phyloP scores from a whole-genome alignment of 1,284 basidiomycete genomes.

The Moesziomyces antarcticus region DNA sequence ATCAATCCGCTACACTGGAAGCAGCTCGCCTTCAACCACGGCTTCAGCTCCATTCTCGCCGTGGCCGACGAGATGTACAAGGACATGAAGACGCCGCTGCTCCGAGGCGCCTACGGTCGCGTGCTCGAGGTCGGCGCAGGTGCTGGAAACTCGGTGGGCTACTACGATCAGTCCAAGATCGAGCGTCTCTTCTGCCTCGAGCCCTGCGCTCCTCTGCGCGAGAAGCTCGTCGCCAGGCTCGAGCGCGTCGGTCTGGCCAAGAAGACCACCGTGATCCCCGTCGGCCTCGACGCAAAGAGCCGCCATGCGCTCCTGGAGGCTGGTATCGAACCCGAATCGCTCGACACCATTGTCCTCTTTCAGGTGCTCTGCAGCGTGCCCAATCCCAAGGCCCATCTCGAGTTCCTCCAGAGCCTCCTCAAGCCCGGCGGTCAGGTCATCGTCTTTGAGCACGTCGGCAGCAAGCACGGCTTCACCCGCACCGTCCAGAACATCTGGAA shows the following conservation, averaged over 20 bases:
- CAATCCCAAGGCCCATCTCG: slow-evolving; percentile 47
- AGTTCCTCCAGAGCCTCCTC: slow-evolving; percentile 42
- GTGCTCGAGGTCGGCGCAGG: slow-evolving; percentile 59
- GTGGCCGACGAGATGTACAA: slow-evolving; percentile 19
- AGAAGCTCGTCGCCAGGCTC: slow-evolving; percentile 22
- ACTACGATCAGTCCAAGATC: slow-evolving; percentile 48
- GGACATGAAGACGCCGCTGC: slow-evolving; percentile 30
- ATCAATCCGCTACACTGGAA: slow-evolving; percentile 49
- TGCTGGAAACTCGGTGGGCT: slow-evolving; percentile 35
- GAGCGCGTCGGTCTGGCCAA: slow-evolving; percentile 5
- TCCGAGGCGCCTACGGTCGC: slow-evolving; percentile 36
- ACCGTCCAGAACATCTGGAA: slow-evolving; percentile 39
- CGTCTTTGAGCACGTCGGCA: slow-evolving; percentile 57
- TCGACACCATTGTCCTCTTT: slow-evolving; percentile 59
- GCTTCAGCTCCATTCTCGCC: slow-evolving; percentile 26
- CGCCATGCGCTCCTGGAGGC: slow-evolving; percentile 13
- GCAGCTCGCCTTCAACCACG: slow-evolving; percentile 33
- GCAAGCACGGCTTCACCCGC: slow-evolving; percentile 28
- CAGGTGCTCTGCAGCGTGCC: slow-evolving; percentile 59
- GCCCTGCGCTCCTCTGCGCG: slow-evolving; percentile 42
- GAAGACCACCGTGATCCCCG: slow-evolving; percentile 43
- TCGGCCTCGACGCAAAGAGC: slow-evolving; percentile 22
- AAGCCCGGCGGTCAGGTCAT: slow-evolving; percentile 56
- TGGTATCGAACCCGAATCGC: slow-evolving; percentile 28
- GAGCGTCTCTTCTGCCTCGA: slow-evolving; percentile 42